phyloP scores from a whole-genome alignment of 352 stramenopile genomes.

The Phytopythium delawarense region DNA sequence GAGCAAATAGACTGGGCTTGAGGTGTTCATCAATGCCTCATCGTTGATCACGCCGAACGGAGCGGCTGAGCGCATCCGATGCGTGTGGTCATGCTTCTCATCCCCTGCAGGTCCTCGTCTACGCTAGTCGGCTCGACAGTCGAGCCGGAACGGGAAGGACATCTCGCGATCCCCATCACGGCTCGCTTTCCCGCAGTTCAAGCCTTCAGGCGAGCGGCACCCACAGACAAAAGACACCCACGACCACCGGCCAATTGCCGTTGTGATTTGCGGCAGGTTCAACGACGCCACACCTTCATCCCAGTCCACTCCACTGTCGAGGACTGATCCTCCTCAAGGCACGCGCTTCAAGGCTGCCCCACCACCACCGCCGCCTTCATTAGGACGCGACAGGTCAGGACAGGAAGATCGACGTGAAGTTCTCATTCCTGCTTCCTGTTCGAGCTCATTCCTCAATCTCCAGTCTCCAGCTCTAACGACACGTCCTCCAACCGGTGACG shows the following conservation, averaged over 20 bases:
- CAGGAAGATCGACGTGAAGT: neutral
- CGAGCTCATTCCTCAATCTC: neutral
- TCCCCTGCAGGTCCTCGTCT: neutral
- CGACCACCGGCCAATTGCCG: neutral
- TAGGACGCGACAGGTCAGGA: too few relatives aligned
- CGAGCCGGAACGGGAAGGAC: too few relatives aligned
- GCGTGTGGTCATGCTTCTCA: too few relatives aligned
- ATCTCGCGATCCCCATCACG: neutral
- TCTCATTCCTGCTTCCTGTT: neutral
- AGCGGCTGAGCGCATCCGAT: too few relatives aligned
- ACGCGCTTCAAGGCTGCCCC: neutral
- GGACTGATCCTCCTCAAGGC: too few relatives aligned
- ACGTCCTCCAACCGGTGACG: neutral
- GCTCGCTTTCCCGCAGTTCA: constrained; percentile 1
- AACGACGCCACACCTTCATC: neutral
- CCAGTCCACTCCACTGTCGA: too few relatives aligned
- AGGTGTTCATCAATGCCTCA: too few relatives aligned
- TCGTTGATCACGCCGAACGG: too few relatives aligned
- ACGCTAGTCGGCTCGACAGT: neutral
- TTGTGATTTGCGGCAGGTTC: neutral
- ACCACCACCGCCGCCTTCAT: neutral
- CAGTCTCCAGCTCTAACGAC: neutral
- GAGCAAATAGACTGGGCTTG: neutral
- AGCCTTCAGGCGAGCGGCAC: neutral
- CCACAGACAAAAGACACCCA: neutral